Conservation (phyloP, 768 basidiomycete genomes). For the Lentinula sp. region DNA sequence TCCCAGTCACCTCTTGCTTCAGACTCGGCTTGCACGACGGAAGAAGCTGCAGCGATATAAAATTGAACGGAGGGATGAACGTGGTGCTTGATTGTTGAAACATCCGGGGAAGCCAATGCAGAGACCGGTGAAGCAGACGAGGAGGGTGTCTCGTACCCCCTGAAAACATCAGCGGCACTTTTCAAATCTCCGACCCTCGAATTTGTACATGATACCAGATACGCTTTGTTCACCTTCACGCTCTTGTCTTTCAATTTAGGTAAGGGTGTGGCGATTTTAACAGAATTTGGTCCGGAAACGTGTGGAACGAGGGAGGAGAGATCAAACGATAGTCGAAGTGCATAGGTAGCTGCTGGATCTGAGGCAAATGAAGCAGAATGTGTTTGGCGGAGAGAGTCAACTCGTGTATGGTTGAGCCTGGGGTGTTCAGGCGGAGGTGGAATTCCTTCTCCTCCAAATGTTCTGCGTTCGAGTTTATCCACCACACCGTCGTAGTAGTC, state of each 20-base stretch:
- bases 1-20: conserved; percentile 88
- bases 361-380: conserved; percentile 38
- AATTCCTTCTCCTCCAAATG: conserved; percentile 54
- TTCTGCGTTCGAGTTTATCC: conserved; percentile 67
- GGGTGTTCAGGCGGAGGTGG: conserved; percentile 80
- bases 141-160: conserved; percentile 28
- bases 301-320: conserved; percentile 92
- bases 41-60: conserved; percentile 95
- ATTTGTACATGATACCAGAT: conserved; percentile 97
- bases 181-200: conserved; percentile 93
- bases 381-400: conserved; percentile 55
- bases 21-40: conserved; percentile 85
- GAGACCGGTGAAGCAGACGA: not conserved
- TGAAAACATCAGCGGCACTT: conserved; percentile 86
- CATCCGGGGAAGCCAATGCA: not conserved
- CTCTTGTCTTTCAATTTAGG: conserved; percentile 69
- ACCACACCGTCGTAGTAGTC: conserved; percentile 81
- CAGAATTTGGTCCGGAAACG: conserved; percentile 95
- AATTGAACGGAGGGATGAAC: conserved; percentile 91
- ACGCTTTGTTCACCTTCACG: conserved; percentile 92
- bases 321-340: conserved; percentile 86
- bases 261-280: conserved; percentile 93
- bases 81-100: conserved; percentile 29
- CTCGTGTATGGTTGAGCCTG: conserved; percentile 70
- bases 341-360: conserved; percentile 74